Evolutionary conservation across 305 asterid species (phyloP), one percentile per base, ranked within the genome.

Genomic region (Solanum hybrid): DNA sequence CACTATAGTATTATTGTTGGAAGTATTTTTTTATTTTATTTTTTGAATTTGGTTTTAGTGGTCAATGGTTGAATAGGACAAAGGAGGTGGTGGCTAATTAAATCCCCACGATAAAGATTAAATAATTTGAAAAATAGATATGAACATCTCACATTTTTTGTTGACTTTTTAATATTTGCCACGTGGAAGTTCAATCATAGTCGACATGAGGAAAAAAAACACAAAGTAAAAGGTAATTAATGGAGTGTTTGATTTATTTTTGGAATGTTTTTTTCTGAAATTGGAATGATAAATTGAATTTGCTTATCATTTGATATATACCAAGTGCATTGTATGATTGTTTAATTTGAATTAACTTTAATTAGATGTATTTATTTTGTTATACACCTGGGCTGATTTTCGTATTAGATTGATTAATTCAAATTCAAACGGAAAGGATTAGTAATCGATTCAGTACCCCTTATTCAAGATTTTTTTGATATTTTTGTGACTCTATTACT

Each of bases 391-490:
- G 1, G 2, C 5, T 65, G 3, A 0, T 73, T 27, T 26, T 5
- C 3, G 0, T 14, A 14, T 29, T 76, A 31, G 3, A 3, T 31
- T 6, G 7, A 3, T 76, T 76, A 76, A 7, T 76, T 76, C 1
- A 1, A 9, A 78, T 33, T 78, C 0, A 24, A 0, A 20, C 9
- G 0, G 38, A 6, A 31, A 76, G 2, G 7, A 75, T 29, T 1
- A 75, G 1, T 75, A 0, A 29, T 13, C 0, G 3, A 75, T 3
- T 14, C 11, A 6, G 7, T 45, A 14, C 0, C 0, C 0, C 10
- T 14, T 29, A 12, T 75, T 14, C 9, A 51, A 45, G 20, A 4
- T 4, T 14, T 14, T 1, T 45, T 45, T 14, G 20, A 45, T 45
- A 0, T 45, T 45, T 45, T 45, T 14, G 61, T 45, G 61, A 14